Percentiles rank a stretch among this genome's conserved stretches.
These are phyloP conservation scores for Rhizomucor pusillus DNA, from an alignment of 371 early-diverging fungal genomes.

Conservation along the genomic window DNA sequence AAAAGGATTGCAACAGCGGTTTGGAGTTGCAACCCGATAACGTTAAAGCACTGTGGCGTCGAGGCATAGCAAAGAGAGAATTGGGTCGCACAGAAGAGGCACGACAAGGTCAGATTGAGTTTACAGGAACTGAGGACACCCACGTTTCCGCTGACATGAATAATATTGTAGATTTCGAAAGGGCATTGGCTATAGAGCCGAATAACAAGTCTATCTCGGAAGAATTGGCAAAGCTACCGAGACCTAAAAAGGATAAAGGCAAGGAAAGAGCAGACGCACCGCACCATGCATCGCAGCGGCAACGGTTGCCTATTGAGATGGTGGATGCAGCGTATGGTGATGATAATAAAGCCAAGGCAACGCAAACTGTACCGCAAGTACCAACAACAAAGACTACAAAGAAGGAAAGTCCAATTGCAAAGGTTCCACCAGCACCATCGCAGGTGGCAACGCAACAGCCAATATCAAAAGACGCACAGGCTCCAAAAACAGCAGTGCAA, in stretches of 20 bases:
- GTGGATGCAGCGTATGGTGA: constrained; percentile 27
- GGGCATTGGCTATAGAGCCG: constrained; percentile 68
- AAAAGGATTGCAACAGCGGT: constrained; percentile 68
- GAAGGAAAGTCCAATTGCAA: neutral
- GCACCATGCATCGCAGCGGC: neutral
- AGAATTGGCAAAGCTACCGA: constrained; percentile 54
- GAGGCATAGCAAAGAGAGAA: constrained; percentile 68
- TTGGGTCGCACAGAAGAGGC: constrained; percentile 61
- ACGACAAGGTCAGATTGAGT: constrained; percentile 40
- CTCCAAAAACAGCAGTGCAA: neutral
- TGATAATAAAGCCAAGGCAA: neutral
- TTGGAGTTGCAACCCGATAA: constrained; percentile 65
- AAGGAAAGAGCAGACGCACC: constrained; percentile 1
- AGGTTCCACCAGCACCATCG: neutral
- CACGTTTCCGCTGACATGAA: neutral
- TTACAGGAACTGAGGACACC: neutral
- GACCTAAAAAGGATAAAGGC: constrained; percentile 1
- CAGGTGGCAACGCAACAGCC: neutral
- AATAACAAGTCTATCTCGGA: constrained; percentile 60
- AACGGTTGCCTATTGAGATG: constrained; percentile 26
- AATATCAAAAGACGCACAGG: neutral
- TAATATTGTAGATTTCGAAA: constrained; percentile 54
- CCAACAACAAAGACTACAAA: neutral
- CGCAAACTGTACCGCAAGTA: constrained; percentile 2
- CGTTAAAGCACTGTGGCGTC: constrained; percentile 82